Evolutionary conservation across 768 basidiomycete species (phyloP).

Genomic region (Auriculariales sp.): DNA sequence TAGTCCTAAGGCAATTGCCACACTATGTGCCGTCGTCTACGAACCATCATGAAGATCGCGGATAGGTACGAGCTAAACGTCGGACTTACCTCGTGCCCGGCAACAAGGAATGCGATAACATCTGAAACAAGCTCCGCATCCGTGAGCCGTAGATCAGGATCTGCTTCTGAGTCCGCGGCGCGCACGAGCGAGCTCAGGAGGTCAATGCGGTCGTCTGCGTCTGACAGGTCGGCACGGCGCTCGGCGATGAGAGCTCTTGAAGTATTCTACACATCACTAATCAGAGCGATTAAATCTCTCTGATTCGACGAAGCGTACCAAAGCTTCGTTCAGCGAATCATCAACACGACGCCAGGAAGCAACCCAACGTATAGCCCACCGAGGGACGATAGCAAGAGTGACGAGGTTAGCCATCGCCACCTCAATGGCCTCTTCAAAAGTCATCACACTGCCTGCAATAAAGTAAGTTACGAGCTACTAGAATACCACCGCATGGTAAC

Average conservation of each 20-base stretch:
- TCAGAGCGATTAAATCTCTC: no score
- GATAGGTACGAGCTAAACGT: not conserved
- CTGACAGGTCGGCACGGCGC: no score
- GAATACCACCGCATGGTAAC: no score
- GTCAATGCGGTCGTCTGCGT: not conserved
- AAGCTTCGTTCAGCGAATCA: not conserved
- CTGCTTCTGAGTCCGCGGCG: no score
- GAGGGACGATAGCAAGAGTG: not conserved
- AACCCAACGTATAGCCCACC: not conserved
- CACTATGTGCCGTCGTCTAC: conserved; percentile 12
- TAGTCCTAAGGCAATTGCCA: conserved; percentile 11
- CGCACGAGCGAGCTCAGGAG: not conserved
- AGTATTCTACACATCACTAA: not conserved
- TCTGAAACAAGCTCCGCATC: no score
- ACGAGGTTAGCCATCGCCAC: not conserved
- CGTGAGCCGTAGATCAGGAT: no score
- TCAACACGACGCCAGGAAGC: not conserved
- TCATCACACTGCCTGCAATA: not conserved
- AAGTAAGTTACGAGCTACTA: no score
- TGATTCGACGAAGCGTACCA: not conserved
- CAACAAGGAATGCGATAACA: conserved; percentile 10
- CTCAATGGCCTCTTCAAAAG: not conserved
- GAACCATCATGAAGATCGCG: not conserved
- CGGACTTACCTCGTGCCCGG: conserved; percentile 13
- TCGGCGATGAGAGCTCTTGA: no score